phyloP scores from a whole-genome alignment of 129 eudicot genomes.

The Artemisia tridentata region DNA sequence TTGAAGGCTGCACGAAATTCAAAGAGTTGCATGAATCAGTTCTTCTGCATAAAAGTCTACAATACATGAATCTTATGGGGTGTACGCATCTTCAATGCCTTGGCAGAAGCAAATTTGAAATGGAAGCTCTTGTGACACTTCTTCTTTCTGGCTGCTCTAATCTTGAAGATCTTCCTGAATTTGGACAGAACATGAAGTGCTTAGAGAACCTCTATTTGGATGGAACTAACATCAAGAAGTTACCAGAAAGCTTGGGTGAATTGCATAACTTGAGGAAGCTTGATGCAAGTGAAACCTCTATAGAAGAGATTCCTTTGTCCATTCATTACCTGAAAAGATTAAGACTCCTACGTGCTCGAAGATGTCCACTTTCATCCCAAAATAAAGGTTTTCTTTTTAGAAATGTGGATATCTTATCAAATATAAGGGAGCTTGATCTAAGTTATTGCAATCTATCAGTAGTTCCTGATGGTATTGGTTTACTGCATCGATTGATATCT shows the following conservation, averaged over 20 bases:
- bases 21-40: constrained; percentile 23
- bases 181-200: constrained; percentile 11
- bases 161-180: constrained; percentile 16
- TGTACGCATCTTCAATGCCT: constrained; percentile 15
- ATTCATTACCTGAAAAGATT: background rate
- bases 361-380: constrained; percentile 17
- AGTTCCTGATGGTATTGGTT: constrained; percentile 28
- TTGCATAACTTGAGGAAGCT: constrained; percentile 8
- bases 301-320: constrained; percentile 16
- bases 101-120: background rate
- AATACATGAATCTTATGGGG: constrained; percentile 2
- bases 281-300: constrained; percentile 16
- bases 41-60: constrained; percentile 1
- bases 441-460: constrained; percentile 18
- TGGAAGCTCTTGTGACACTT: constrained; percentile 20
- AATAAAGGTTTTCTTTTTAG: background rate
- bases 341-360: constrained; percentile 13
- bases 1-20: constrained; percentile 24
- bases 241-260: constrained; percentile 17
- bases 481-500: background rate
- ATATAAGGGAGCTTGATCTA: constrained; percentile 16
- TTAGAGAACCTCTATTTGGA: background rate
- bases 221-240: constrained; percentile 6
- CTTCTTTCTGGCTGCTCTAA: constrained; percentile 19
- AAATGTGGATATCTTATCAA: background rate